These are phyloP conservation scores for Beta lomatogona DNA, from an alignment of 179 eudicot genomes.

Conservation along the genomic window DNA sequence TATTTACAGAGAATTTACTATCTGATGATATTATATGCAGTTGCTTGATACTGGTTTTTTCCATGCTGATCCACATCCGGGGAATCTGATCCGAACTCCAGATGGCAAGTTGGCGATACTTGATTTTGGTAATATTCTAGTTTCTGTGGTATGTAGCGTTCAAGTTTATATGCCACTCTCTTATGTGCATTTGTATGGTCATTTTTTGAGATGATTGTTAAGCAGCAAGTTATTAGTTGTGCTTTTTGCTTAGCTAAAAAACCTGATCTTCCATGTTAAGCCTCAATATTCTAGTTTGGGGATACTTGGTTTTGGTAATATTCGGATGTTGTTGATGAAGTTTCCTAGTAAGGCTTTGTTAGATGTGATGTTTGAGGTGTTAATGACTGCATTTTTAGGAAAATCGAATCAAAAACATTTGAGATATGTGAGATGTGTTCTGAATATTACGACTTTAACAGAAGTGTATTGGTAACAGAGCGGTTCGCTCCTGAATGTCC, in stretches of 20 bases:
- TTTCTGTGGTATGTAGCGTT: slow-evolving; percentile 4
- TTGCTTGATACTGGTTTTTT: slow-evolving; percentile 98
- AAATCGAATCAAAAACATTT: too few relatives aligned
- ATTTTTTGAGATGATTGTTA: background rate
- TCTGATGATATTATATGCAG: slow-evolving; percentile 48
- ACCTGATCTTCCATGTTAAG: too few relatives aligned
- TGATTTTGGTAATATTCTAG: slow-evolving; percentile 72
- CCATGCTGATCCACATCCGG: slow-evolving; percentile 99
- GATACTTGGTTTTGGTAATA: too few relatives aligned
- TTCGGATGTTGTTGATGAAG: too few relatives aligned
- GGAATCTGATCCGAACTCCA: slow-evolving; percentile 94
- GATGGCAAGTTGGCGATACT: slow-evolving; percentile 95
- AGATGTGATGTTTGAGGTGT: too few relatives aligned
- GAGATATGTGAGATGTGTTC: too few relatives aligned
- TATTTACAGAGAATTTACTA: slow-evolving; percentile 1
- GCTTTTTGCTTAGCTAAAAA: background rate
- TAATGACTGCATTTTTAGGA: too few relatives aligned
- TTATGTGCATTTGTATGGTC: background rate
- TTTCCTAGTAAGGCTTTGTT: too few relatives aligned
- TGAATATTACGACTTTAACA: too few relatives aligned
- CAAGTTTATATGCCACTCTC: slow-evolving; percentile 11
- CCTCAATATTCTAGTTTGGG: too few relatives aligned
- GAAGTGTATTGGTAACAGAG: too few relatives aligned
- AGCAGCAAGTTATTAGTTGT: background rate
- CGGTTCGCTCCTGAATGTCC: background rate